phyloP scores from a whole-genome alignment of 2,329 filamentous ascomycete genomes.

The Ophiocordyceps australis region DNA sequence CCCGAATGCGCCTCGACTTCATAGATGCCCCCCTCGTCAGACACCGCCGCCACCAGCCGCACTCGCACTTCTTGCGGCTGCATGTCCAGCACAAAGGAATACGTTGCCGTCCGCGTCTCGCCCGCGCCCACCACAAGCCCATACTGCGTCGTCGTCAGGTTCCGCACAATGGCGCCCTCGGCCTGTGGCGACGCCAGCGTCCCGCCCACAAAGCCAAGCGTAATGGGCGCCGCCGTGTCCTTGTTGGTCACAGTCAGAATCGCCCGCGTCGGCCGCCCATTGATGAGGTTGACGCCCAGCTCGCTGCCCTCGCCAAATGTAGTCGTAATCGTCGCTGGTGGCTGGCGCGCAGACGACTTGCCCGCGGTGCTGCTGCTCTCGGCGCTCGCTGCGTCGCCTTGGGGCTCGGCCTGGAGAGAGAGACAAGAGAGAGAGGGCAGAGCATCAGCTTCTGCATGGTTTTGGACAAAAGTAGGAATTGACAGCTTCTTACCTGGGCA shows the following conservation, averaged over 20 bases:
- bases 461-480: background rate
- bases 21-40: slow-evolving; percentile 51
- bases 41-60: slow-evolving; percentile 58
- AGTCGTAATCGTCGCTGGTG: slow-evolving; percentile 39
- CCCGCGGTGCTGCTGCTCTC: no score
- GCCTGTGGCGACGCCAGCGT: slow-evolving; percentile 41
- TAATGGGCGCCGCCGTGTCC: slow-evolving; percentile 58
- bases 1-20: slow-evolving; percentile 68
- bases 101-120: slow-evolving; percentile 59
- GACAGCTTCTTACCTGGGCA: slow-evolving; percentile 34
- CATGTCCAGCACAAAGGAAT: slow-evolving; percentile 78
- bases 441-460: background rate
- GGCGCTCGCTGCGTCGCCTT: no score
- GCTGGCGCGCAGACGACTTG: background rate
- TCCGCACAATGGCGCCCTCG: slow-evolving; percentile 49
- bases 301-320: slow-evolving; percentile 57
- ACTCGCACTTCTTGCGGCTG: slow-evolving; percentile 78
- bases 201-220: slow-evolving; percentile 60
- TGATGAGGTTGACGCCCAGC: slow-evolving; percentile 91
- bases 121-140: slow-evolving; percentile 57
- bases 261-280: slow-evolving; percentile 71
- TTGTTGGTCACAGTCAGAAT: slow-evolving; percentile 71
- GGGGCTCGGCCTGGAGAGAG: no score
- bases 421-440: background rate
- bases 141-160: slow-evolving; percentile 66